Conservation (phyloP, 1,284 basidiomycete genomes). For the Ceratobasidium sp. region DNA sequence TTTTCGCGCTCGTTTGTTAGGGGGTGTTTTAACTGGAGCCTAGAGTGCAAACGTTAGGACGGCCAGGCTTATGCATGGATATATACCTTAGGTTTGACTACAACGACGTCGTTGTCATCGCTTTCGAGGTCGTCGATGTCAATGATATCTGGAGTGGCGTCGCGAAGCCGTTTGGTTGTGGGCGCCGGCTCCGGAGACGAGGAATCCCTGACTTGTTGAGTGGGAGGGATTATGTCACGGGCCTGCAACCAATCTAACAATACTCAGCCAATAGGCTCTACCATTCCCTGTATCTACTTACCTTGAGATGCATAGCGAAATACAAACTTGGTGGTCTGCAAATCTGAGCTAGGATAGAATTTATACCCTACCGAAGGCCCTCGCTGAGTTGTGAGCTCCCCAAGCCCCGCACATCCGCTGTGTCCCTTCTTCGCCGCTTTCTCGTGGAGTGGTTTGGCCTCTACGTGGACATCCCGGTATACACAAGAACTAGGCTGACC, state of each 20-base stretch:
- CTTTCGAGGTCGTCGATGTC: constrained; percentile 1
- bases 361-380: not conserved
- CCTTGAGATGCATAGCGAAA: constrained; percentile 6
- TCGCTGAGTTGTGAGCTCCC: not conserved
- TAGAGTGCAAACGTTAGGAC: too few species aligned
- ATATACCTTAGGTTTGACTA: not conserved
- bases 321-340: not conserved
- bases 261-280: not conserved
- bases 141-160: not conserved
- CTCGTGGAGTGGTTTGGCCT: not conserved
- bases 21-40: too few species aligned
- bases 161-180: not conserved
- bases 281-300: not conserved
- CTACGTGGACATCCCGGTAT: not conserved
- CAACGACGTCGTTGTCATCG: not conserved
- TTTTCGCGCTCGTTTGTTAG: too few species aligned
- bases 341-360: not conserved
- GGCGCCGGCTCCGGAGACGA: not conserved
- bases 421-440: constrained; percentile 1
- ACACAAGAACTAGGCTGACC: not conserved
- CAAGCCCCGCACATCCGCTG: not conserved
- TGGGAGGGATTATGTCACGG: not conserved
- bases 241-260: constrained; percentile 14
- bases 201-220: not conserved
- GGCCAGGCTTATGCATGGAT: too few species aligned